Conservation (phyloP, 352 stramenopile species). For the Pythium oligandrum region DNA sequence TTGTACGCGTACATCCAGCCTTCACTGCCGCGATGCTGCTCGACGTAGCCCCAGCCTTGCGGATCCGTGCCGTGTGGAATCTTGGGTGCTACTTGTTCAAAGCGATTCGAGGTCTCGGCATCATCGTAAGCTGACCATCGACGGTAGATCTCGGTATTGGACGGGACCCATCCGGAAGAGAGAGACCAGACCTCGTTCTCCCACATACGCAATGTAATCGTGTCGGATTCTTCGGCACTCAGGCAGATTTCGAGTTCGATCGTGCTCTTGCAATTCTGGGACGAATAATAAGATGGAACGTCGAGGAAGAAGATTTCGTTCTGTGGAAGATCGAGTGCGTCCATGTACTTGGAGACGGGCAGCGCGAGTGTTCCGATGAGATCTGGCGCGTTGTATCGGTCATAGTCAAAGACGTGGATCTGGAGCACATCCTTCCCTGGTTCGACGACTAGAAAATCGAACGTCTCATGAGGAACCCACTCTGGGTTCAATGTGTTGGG, state of each 20-base stretch:
- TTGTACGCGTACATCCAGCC: slow-evolving; percentile 68
- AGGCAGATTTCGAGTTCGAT: slow-evolving; percentile 57
- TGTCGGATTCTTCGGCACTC: slow-evolving; percentile 27
- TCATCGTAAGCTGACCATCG: slow-evolving; percentile 59
- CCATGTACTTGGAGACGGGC: slow-evolving; percentile 41
- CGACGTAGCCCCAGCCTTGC: slow-evolving; percentile 51
- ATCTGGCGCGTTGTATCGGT: slow-evolving; percentile 58
- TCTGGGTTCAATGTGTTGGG: slow-evolving; percentile 63
- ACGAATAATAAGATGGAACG: slow-evolving; percentile 30
- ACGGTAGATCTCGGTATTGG: slow-evolving; percentile 34
- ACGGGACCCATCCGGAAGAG: slow-evolving; percentile 38
- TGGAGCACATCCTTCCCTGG: slow-evolving; percentile 35
- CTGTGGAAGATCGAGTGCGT: slow-evolving; percentile 34
- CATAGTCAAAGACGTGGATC: slow-evolving; percentile 62
- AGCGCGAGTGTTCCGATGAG: slow-evolving; percentile 52
- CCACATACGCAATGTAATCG: slow-evolving; percentile 42
- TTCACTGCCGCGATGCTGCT: slow-evolving; percentile 37
- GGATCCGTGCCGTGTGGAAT: slow-evolving; percentile 31
- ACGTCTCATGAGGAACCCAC: slow-evolving; percentile 55
- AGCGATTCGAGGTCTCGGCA: slow-evolving; percentile 31
- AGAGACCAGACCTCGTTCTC: slow-evolving; percentile 64
- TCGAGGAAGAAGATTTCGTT: slow-evolving; percentile 50
- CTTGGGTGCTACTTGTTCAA: slow-evolving; percentile 35
- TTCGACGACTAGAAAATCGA: slow-evolving; percentile 51
- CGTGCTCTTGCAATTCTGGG: slow-evolving; percentile 40